Evolutionary conservation across 495 filamentous ascomycete genomes (phyloP).

Genomic region (Talaromyces trachyspermus): DNA sequence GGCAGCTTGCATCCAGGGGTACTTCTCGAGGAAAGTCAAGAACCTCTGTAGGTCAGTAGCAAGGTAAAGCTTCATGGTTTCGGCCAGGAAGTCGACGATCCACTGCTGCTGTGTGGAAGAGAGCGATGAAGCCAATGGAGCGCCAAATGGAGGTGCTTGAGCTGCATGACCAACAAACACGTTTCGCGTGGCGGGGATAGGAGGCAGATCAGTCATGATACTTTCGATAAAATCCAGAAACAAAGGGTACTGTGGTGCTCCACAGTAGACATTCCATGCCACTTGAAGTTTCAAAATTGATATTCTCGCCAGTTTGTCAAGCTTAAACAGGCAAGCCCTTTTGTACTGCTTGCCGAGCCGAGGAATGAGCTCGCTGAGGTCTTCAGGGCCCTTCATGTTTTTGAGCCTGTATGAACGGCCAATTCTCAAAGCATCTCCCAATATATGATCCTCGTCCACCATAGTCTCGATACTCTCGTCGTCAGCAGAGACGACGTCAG

Average conservation of each 20-base stretch:
- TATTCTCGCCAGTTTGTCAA: neutral
- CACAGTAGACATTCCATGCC: conserved; percentile 1
- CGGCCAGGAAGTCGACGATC: neutral
- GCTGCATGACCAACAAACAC: no score
- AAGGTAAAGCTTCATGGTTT: neutral
- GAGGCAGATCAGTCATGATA: neutral
- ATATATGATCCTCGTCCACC: neutral
- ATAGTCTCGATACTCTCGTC: neutral
- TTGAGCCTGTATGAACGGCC: neutral
- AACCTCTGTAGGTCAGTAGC: neutral
- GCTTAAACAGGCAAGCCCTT: neutral
- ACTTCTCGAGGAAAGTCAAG: neutral
- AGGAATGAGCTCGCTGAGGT: neutral
- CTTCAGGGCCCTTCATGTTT: neutral
- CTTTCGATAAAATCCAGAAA: neutral
- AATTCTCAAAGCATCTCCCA: neutral
- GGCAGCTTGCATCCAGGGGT: neutral
- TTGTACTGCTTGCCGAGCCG: neutral
- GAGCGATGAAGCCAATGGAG: no score
- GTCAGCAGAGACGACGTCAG: neutral
- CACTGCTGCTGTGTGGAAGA: neutral
- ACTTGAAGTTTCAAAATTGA: neutral
- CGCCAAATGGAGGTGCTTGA: no score
- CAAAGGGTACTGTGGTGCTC: neutral
- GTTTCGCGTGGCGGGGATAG: no score